Percentiles rank a stretch among this genome's conserved stretches.
phyloP scores from a whole-genome alignment of 2,329 filamentous ascomycete species.

The Macroventuria anomochaeta region DNA sequence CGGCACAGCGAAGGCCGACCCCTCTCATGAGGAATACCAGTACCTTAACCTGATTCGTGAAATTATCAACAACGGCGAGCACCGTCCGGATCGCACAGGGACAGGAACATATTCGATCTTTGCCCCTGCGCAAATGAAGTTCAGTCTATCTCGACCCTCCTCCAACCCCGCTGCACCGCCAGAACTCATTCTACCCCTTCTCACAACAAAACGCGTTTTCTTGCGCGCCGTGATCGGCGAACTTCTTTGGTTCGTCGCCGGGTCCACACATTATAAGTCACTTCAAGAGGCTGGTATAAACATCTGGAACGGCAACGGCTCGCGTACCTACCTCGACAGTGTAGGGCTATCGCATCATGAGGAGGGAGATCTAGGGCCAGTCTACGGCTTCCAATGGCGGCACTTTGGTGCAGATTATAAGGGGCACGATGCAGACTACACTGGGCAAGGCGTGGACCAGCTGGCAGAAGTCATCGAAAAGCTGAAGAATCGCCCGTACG shows the following conservation, averaged over 20 bases:
- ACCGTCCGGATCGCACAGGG: conserved; percentile 89
- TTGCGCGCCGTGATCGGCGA: conserved; percentile 87
- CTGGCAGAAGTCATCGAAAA: conserved; percentile 89
- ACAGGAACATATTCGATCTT: conserved; percentile 92
- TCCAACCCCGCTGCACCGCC: conserved; percentile 49
- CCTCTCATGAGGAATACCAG: conserved; percentile 83
- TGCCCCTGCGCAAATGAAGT: conserved; percentile 84
- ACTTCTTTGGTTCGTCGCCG: conserved; percentile 93
- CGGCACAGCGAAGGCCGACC: conserved; percentile 19
- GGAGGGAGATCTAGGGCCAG: conserved; percentile 88
- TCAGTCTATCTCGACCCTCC: conserved; percentile 71
- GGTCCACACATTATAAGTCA: conserved; percentile 78
- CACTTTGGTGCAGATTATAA: conserved; percentile 94
- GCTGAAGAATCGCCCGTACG: conserved; percentile 81
- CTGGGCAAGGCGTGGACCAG: conserved; percentile 89
- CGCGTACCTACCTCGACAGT: conserved; percentile 85
- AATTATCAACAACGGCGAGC: conserved; percentile 83
- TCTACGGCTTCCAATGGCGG: conserved; percentile 99
- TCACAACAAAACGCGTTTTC: conserved; percentile 98
- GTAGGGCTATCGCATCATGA: conserved; percentile 81
- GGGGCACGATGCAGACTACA: conserved; percentile 73
- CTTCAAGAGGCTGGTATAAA: conserved; percentile 83
- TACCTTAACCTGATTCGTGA: conserved; percentile 88
- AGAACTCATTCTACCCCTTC: conserved; percentile 79
- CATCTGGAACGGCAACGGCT: conserved; percentile 98